phyloP scores from a whole-genome alignment of 1,139 yeast genomes.

The Saccharomycopsis phalli region DNA sequence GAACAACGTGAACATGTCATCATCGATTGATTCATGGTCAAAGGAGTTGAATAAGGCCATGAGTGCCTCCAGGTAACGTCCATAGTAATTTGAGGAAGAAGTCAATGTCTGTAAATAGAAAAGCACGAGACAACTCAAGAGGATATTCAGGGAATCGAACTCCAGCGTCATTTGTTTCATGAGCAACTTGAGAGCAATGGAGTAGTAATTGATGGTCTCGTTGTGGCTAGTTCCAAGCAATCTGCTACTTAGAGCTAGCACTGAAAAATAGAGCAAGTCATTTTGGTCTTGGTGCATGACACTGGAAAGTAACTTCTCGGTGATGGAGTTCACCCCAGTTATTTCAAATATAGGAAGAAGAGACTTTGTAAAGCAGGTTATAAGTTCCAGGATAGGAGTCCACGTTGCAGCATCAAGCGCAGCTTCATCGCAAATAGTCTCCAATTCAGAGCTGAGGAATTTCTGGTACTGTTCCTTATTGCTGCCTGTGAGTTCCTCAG shows the following conservation, averaged over 20 bases:
- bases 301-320: not conserved
- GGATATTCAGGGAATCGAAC: not conserved
- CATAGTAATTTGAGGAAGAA: constrained; percentile 7
- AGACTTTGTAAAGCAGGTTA: not conserved
- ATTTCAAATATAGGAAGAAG: not conserved
- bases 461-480: constrained; percentile 5
- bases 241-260: constrained; percentile 11
- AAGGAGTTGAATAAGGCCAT: constrained; percentile 10
- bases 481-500: not conserved
- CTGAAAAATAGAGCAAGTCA: constrained; percentile 4
- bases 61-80: constrained; percentile 7
- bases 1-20: constrained; percentile 16
- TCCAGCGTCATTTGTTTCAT: not conserved
- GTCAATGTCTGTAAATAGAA: constrained; percentile 15
- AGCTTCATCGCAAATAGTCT: not conserved
- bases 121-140: constrained; percentile 6
- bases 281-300: not conserved
- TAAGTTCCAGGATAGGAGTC: not conserved
- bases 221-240: constrained; percentile 3
- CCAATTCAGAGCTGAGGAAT: not conserved
- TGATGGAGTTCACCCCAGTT: not conserved
- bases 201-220: constrained; percentile 5
- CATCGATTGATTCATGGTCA: not conserved
- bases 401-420: too few species aligned
- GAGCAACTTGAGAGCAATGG: constrained; percentile 9